Base-by-base conservation (phyloP, 805 yeast genomes). In the Ogataea trehalophila region DNA sequence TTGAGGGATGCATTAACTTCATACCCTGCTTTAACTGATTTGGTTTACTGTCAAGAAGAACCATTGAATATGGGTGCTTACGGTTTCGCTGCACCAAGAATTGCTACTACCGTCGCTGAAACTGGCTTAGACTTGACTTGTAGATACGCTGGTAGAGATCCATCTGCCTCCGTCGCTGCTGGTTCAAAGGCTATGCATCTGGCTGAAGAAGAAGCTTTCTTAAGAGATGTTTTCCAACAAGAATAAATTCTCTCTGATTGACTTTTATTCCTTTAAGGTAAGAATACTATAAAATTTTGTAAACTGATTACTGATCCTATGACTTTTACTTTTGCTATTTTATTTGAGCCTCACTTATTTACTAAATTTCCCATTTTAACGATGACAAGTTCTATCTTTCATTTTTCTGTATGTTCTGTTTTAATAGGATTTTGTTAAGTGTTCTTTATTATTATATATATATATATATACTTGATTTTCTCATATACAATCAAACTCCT, bases 41-140 rank as follows among this genome's bases (percentile, higher is more conserved):
- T 94, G 57, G 95, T 91, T 42, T 94, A 91, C 92, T 86, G 95
- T 72, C 99, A 94, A 76, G 99, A 94, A 74, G 99, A 94, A 78
- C 98, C 98, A 61, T 77, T 94, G 73, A 94, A 94, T 76, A 92
- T 92, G 83, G 99, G 99, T 71, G 74, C 87, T 41, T 90, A 85
- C 86, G 64, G 85, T 22, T 89, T 65, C 63, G 92, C 77, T 47
- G 73, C 78, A 51, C 99, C 97, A 68, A 87, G 99, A 74, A 70
- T 94, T 46, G 72, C 74, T 51, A 87, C 95, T 41, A 77, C 84
- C 38, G 69, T 92, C 70, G 76, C 76, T 57, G 90, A 89, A 73
- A 85, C 96, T 51, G 79, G 81, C 44, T 72, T 77, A 61, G 82
- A 74, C 58, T 61, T 71, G 57, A 62, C 63, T 17, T 65, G 86